A percentile compares a stretch with the other conserved stretches of the same genome.
Conservation (phyloP, 208 protist genomes). For the Acanthamoeba castellanii region DNA sequence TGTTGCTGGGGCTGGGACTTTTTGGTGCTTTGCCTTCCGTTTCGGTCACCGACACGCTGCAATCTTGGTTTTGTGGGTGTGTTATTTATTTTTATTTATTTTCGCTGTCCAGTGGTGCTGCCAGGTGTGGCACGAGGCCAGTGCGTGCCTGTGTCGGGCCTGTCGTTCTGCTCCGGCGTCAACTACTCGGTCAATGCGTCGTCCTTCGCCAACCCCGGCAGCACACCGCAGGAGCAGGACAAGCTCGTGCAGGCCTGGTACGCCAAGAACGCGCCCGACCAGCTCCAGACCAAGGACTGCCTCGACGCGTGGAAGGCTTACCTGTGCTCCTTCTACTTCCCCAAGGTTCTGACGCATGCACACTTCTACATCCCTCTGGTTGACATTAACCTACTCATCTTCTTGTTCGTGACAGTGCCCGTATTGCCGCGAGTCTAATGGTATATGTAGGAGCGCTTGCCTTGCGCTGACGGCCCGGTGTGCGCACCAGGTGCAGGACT, state of each 20-base stretch:
- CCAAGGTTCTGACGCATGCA: conserved; percentile 4
- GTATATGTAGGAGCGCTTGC: conserved; percentile 67
- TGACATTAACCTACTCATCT: not conserved
- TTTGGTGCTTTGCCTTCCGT: not conserved
- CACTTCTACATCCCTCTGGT: not conserved
- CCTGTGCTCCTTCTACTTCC: conserved; percentile 75
- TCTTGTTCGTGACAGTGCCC: conserved; percentile 7
- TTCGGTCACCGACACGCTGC: not conserved
- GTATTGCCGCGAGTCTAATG: conserved; percentile 44
- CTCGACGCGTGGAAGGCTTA: conserved; percentile 51
- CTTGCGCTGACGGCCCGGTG: conserved; percentile 49
- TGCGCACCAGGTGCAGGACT: conserved; percentile 72
- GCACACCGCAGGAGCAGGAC: conserved; percentile 49
- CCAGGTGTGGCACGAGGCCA: not conserved
- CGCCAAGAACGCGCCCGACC: conserved; percentile 14
- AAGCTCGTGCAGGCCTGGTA: conserved; percentile 37
- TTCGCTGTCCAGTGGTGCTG: not conserved
- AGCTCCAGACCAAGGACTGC: conserved; percentile 71
- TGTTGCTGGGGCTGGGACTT: not conserved
- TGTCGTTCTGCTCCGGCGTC: conserved; percentile 58
- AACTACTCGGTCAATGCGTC: conserved; percentile 71
- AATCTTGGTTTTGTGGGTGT: not conserved
- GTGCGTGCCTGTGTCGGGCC: conserved; percentile 60
- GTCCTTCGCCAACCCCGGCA: conserved; percentile 13
- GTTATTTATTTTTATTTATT: no score